phyloP scores from a whole-genome alignment of 345 rosid genomes.

The Adansonia digitata region DNA sequence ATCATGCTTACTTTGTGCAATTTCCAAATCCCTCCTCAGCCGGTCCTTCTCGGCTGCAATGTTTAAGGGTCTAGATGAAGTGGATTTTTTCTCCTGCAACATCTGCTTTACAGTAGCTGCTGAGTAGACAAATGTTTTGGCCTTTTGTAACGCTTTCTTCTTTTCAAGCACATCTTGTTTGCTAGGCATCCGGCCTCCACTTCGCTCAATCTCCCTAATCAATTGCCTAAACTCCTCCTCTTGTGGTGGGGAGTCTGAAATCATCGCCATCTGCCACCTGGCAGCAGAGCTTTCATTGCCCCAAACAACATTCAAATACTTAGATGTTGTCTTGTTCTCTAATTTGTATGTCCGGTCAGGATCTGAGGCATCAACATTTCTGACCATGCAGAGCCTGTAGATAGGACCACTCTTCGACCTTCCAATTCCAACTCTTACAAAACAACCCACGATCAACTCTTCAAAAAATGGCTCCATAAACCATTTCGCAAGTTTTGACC shows the following conservation, averaged over 20 bases:
- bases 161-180: slow-evolving; percentile 82
- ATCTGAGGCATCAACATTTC: slow-evolving; percentile 86
- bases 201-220: slow-evolving; percentile 84
- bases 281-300: slow-evolving; percentile 93
- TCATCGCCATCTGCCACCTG: slow-evolving; percentile 99
- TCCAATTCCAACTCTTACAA: slow-evolving; percentile 93
- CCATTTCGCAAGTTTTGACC: slow-evolving; percentile 95
- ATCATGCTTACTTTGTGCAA: slow-evolving; percentile 66
- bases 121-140: slow-evolving; percentile 77
- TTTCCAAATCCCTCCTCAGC: slow-evolving; percentile 77
- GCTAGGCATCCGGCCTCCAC: slow-evolving; percentile 75
- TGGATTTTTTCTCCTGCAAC: slow-evolving; percentile 95
- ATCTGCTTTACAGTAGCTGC: slow-evolving; percentile 94
- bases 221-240: slow-evolving; percentile 90
- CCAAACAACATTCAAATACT: slow-evolving; percentile 86
- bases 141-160: slow-evolving; percentile 67
- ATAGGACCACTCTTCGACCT: slow-evolving; percentile 69
- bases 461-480: slow-evolving; percentile 99
- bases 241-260: slow-evolving; percentile 81
- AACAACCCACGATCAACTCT: slow-evolving; percentile 91
- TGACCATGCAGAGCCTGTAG: slow-evolving; percentile 84
- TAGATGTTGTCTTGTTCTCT: slow-evolving; percentile 73
- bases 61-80: slow-evolving; percentile 78
- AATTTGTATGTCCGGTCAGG: slow-evolving; percentile 74
- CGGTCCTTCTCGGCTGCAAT: slow-evolving; percentile 97